Evolutionary conservation across 495 filamentous ascomycete species (phyloP).

Genomic region (Niebla homalea): DNA sequence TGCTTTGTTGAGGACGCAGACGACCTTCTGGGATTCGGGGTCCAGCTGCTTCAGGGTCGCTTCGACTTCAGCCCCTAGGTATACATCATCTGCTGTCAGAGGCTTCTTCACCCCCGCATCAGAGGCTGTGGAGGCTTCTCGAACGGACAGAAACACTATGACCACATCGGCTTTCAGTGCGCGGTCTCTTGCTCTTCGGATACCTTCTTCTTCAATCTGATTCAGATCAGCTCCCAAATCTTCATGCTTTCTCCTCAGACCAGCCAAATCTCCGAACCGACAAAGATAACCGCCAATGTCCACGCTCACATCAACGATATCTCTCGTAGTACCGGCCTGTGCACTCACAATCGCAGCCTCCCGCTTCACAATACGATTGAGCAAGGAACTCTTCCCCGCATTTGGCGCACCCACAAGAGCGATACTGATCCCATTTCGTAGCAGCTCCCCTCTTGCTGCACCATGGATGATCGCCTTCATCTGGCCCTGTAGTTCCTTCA

Average conservation of each 20-base stretch:
- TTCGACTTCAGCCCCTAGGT: conserved; percentile 16
- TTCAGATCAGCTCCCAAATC: conserved; percentile 35
- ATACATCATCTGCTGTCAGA: conserved; percentile 26
- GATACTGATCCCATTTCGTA: conserved; percentile 75
- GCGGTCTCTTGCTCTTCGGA: conserved; percentile 68
- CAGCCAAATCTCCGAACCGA: conserved; percentile 84
- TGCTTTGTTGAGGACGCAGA: conserved; percentile 41
- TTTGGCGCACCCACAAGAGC: conserved; percentile 85
- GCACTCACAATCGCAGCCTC: conserved; percentile 89
- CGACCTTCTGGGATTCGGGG: conserved; percentile 32
- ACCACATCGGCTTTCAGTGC: conserved; percentile 78
- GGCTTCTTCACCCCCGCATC: conserved; percentile 22
- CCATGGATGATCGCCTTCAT: conserved; percentile 59
- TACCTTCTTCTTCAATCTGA: conserved; percentile 77
- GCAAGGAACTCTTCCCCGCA: conserved; percentile 84
- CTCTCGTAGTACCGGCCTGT: conserved; percentile 84
- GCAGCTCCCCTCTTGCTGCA: conserved; percentile 69
- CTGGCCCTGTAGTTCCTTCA: conserved; percentile 42
- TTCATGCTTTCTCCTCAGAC: conserved; percentile 36
- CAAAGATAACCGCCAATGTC: conserved; percentile 84
- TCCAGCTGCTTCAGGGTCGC: conserved; percentile 7
- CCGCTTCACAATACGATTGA: conserved; percentile 82
- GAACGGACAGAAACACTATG: conserved; percentile 59
- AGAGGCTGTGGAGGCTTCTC: conserved; percentile 25
- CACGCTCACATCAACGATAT: conserved; percentile 84